These are phyloP conservation scores for Rubia balearica DNA, from an alignment of 305 asterid species.

Conservation along the genomic window DNA sequence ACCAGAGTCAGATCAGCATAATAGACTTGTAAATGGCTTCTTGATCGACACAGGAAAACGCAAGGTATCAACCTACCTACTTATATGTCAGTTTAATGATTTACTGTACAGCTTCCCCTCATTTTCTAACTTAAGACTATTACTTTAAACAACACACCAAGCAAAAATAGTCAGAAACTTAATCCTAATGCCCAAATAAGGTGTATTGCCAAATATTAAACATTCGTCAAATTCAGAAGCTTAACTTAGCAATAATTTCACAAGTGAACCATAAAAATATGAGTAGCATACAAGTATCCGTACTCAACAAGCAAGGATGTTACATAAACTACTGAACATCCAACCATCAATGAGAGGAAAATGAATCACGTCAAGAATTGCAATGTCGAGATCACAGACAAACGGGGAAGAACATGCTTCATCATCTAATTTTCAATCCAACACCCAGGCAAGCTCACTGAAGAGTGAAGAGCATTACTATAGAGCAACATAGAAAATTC, in stretches of 20 bases:
- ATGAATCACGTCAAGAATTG: neutral
- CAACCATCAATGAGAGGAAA: neutral
- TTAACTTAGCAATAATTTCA: neutral
- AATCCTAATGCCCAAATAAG: neutral
- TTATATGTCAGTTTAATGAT: neutral
- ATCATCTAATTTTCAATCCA: neutral
- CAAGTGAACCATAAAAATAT: neutral
- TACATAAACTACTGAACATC: neutral
- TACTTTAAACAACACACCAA: neutral
- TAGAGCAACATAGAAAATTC: neutral
- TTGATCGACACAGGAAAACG: neutral
- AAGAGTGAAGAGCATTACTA: neutral
- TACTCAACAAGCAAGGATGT: neutral
- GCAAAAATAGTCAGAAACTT: neutral
- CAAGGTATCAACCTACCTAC: neutral
- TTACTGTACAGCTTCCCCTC: neutral
- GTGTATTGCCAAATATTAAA: neutral
- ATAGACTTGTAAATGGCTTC: neutral
- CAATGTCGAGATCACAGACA: neutral
- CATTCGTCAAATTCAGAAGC: neutral
- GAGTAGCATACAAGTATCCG: neutral
- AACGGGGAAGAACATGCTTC: neutral
- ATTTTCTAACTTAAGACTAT: neutral
- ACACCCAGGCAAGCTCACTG: neutral
- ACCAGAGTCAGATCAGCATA: too few relatives aligned